Evolutionary conservation across 2,329 filamentous ascomycete species (phyloP).

Genomic region (Plenodomus lindquistii): DNA sequence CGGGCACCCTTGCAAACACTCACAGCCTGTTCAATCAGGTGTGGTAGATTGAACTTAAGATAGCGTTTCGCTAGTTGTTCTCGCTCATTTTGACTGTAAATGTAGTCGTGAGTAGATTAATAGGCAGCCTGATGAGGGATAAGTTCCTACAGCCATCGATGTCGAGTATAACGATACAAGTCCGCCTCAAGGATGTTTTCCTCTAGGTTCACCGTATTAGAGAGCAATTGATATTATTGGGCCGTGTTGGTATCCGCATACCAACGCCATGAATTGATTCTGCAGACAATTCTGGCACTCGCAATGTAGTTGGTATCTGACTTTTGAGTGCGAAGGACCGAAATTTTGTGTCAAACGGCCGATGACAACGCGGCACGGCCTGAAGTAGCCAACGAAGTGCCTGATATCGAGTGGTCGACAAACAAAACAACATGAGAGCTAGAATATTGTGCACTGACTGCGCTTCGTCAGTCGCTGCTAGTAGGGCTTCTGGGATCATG

Average conservation of each 20-base stretch:
- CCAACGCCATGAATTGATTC: slow-evolving; percentile 11
- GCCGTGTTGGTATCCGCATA: slow-evolving; percentile 1
- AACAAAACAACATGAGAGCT: slow-evolving; percentile 1
- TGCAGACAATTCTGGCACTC: slow-evolving; percentile 8
- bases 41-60: slow-evolving; percentile 32
- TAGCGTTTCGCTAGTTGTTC: slow-evolving; percentile 33
- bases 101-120: slow-evolving; percentile 11
- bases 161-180: slow-evolving; percentile 25
- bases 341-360: slow-evolving; percentile 4
- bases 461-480: slow-evolving; percentile 2
- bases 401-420: slow-evolving; percentile 3
- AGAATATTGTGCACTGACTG: background rate
- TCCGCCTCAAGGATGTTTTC: slow-evolving; percentile 22
- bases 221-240: slow-evolving; percentile 1
- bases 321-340: slow-evolving; percentile 2
- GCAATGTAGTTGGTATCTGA: slow-evolving; percentile 5
- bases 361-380: slow-evolving; percentile 1
- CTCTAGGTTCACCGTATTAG: slow-evolving; percentile 4
- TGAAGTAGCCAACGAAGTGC: background rate
- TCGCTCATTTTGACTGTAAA: slow-evolving; percentile 26
- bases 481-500: background rate
- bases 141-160: slow-evolving; percentile 28
- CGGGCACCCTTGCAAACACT: slow-evolving; percentile 28
- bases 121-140: slow-evolving; percentile 1
- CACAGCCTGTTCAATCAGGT: slow-evolving; percentile 30